phyloP scores from a whole-genome alignment of 202 grass and related monocot species.

The Saccharum hybrid region DNA sequence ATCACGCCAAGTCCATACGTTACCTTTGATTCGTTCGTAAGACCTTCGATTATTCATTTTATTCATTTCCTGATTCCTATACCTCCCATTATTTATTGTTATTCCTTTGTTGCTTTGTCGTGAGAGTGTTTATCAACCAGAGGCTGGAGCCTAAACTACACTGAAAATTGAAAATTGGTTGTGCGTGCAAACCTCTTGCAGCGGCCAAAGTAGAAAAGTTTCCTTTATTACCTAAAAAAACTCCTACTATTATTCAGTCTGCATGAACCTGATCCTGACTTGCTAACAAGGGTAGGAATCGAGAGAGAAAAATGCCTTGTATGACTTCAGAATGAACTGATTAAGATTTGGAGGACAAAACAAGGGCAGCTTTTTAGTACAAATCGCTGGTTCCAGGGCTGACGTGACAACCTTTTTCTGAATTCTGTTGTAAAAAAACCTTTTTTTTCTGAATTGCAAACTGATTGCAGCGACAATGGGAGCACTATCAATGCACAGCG shows the following conservation, averaged over 20 bases:
- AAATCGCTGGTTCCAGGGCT: neutral
- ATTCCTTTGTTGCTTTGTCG: neutral
- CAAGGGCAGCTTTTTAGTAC: neutral
- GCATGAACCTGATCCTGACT: slow-evolving; percentile 25
- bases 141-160: neutral
- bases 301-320: neutral
- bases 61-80: neutral
- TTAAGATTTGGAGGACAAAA: neutral
- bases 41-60: neutral
- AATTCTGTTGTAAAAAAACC: neutral
- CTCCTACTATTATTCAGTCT: neutral
- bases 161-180: neutral
- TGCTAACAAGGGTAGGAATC: neutral
- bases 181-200: neutral
- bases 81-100: neutral
- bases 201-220: neutral
- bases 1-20: neutral
- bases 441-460: neutral
- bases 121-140: neutral
- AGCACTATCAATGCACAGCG: neutral
- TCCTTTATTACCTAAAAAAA: neutral
- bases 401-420: slow-evolving; percentile 5
- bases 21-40: neutral
- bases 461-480: slow-evolving; percentile 1
- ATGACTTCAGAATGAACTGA: neutral